These are phyloP conservation scores for Agrostemma githago DNA, from an alignment of 148 eudicot genomes.

Conservation along the genomic window DNA sequence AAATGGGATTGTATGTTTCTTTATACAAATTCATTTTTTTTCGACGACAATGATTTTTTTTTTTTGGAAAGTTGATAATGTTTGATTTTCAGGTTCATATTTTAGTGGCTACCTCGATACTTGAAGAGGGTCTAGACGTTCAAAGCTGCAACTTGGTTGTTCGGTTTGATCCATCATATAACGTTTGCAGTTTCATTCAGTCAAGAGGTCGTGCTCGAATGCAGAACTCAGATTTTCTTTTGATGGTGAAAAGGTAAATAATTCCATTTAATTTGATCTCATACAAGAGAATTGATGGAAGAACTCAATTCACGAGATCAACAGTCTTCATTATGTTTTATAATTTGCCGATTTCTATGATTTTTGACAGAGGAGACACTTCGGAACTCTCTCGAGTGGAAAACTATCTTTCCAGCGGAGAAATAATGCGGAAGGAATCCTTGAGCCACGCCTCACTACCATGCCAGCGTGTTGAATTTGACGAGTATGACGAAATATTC, in stretches of 20 bases:
- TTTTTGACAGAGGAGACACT: slow-evolving; percentile 47
- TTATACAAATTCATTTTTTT: too few relatives aligned
- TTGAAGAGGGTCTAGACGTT: slow-evolving; percentile 69
- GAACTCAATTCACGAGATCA: too few relatives aligned
- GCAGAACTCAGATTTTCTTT: slow-evolving; percentile 62
- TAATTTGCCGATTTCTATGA: slow-evolving; percentile 10
- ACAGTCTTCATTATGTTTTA: background rate
- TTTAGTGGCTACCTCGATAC: slow-evolving; percentile 82
- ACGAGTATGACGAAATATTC: slow-evolving; percentile 34
- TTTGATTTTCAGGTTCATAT: slow-evolving; percentile 55
- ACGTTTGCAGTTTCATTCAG: slow-evolving; percentile 88
- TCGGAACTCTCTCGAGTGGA: slow-evolving; percentile 41
- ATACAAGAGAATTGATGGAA: background rate
- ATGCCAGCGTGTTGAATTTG: slow-evolving; percentile 46
- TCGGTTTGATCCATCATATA: slow-evolving; percentile 56
- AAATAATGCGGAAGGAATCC: slow-evolving; percentile 68
- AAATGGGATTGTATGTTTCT: slow-evolving; percentile 45
- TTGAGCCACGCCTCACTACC: slow-evolving; percentile 60
- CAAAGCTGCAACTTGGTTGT: slow-evolving; percentile 66
- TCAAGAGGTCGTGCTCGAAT: slow-evolving; percentile 90
- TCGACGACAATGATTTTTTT: background rate
- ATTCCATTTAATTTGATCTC: background rate
- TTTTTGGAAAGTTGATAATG: background rate
- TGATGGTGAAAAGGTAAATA: slow-evolving; percentile 62
- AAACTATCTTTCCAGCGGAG: slow-evolving; percentile 54